phyloP scores from a whole-genome alignment of 371 early-diverging fungal species.

The Rhizopus sp. region DNA sequence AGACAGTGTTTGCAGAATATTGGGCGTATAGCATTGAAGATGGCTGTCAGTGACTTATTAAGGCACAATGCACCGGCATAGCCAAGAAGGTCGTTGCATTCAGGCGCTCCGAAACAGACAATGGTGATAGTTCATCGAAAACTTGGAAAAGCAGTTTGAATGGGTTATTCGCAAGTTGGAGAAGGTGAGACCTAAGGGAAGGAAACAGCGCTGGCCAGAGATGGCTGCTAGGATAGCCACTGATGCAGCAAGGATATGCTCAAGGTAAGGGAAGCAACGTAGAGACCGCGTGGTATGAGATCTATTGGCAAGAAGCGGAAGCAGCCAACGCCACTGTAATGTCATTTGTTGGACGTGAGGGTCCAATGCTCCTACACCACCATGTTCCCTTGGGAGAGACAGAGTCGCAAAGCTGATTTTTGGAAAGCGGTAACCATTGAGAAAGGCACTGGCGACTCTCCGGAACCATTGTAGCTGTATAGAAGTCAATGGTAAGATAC shows the following conservation, averaged over 20 bases:
- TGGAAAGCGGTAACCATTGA: conserved; percentile 9
- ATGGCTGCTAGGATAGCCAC: no score
- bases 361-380: conserved; percentile 4
- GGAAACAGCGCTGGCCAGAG: background rate
- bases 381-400: background rate
- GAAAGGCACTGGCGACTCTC: background rate
- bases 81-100: no score
- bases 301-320: background rate
- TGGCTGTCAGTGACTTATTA: no score
- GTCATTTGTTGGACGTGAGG: conserved; percentile 1
- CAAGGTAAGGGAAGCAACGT: no score
- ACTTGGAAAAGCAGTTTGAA: background rate
- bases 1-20: no score
- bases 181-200: background rate
- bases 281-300: no score
- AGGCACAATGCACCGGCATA: no score
- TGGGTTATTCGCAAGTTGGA: background rate
- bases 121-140: background rate
- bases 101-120: no score
- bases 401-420: background rate
- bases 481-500: background rate
- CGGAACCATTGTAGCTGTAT: background rate
- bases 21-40: no score
- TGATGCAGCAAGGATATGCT: no score
- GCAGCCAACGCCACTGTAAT: background rate